Evolutionary conservation across 345 rosid species (phyloP).

Genomic region (Dipteronia sinensis): DNA sequence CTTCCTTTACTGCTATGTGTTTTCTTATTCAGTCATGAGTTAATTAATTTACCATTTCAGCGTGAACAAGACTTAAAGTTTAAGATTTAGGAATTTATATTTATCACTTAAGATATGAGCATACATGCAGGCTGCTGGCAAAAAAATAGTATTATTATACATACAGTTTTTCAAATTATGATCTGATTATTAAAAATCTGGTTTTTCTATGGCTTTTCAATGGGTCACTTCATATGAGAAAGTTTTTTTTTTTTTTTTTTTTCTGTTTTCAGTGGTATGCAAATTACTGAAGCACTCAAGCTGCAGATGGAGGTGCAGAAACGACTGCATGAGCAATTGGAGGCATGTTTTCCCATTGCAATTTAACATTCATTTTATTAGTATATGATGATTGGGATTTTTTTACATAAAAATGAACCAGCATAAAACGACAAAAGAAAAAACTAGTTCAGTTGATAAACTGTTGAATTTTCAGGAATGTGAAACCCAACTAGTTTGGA

Average conservation of each 20-base stretch:
- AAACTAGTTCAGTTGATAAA: neutral
- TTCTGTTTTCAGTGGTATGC: constrained; percentile 77
- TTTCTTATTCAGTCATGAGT: neutral
- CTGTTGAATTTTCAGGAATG: neutral
- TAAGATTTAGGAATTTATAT: neutral
- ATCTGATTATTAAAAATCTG: neutral
- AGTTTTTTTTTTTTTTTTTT: constrained; percentile 17
- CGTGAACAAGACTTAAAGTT: constrained; percentile 6
- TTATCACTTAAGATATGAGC: neutral
- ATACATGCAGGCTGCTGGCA: neutral
- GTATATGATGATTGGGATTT: neutral
- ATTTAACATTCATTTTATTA: constrained; percentile 5
- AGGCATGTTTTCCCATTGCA: constrained; percentile 58
- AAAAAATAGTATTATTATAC: neutral
- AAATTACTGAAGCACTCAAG: constrained; percentile 99
- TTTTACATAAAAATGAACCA: neutral
- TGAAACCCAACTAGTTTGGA: neutral
- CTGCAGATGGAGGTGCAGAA: constrained; percentile 98
- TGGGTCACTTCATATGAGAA: constrained; percentile 8
- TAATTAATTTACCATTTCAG: neutral
- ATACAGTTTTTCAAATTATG: neutral
- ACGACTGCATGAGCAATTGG: constrained; percentile 94
- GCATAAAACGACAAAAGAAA: neutral
- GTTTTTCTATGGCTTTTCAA: constrained; percentile 11
- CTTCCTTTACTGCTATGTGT: constrained; percentile 17